Percentiles rank a stretch among this genome's conserved stretches.
Conservation (phyloP, 192 early-diverging fungal species). For the Pilaira anomala region DNA sequence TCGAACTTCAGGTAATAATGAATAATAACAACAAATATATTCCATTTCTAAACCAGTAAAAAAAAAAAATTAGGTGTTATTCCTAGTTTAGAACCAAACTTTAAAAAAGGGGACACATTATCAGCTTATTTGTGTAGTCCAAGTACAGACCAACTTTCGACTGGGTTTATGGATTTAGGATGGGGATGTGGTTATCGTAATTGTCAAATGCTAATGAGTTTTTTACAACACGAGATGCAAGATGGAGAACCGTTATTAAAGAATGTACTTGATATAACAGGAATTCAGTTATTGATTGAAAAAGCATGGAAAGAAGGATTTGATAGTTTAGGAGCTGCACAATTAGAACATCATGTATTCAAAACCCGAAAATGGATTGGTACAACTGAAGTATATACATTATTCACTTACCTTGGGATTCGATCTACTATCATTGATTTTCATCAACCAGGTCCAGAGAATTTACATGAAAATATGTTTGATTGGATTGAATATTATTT, state of each 20-base stretch:
- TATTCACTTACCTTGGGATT: conserved; percentile 57
- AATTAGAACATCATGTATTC: conserved; percentile 50
- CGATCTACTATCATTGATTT: conserved; percentile 62
- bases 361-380: conserved; percentile 71
- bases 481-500: conserved; percentile 60
- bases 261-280: conserved; percentile 38
- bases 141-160: conserved; percentile 24
- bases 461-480: conserved; percentile 54
- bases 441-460: conserved; percentile 51
- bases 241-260: conserved; percentile 9
- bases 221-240: conserved; percentile 27
- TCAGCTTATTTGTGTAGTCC: conserved; percentile 28
- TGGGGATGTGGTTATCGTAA: conserved; percentile 78
- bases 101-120: conserved; percentile 19
- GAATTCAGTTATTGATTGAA: conserved; percentile 55
- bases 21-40: too few species aligned
- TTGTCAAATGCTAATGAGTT: conserved; percentile 62
- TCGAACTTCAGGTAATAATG: conserved; percentile 8
- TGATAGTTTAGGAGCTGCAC: conserved; percentile 53
- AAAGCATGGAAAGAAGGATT: conserved; percentile 58
- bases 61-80: conserved; percentile 3
- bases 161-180: conserved; percentile 44
- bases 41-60: too few species aligned
- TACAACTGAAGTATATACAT: conserved; percentile 62
- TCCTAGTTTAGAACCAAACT: neutral